A percentile compares a stretch with the other conserved stretches of the same genome.
Conservation (phyloP, 352 stramenopile species). For the Phytophthora pini region DNA sequence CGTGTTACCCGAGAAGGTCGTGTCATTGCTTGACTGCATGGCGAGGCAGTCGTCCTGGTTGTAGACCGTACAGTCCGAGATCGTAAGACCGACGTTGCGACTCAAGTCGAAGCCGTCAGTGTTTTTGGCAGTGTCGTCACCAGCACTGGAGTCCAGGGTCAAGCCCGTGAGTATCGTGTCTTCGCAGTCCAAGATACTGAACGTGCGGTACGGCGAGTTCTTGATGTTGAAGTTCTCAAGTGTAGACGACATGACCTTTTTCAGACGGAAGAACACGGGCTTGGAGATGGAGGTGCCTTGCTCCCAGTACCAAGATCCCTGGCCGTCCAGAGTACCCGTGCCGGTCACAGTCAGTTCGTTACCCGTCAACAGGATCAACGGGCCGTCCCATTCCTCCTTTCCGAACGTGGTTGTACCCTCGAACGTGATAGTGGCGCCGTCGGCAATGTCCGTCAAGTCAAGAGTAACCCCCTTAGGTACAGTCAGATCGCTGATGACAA, state of each 20-base stretch:
- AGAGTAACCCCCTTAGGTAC: conserved; percentile 5
- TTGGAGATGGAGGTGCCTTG: conserved; percentile 26
- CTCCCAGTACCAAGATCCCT: conserved; percentile 43
- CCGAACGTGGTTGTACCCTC: conserved; percentile 45
- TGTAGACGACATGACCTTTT: conserved; percentile 12
- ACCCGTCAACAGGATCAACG: conserved; percentile 16
- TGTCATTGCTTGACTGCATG: neutral
- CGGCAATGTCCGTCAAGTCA: conserved; percentile 28
- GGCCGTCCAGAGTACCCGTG: conserved; percentile 33
- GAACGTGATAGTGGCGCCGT: conserved; percentile 14
- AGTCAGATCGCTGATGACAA: conserved; percentile 18
- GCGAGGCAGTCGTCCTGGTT: neutral
- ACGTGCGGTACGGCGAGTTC: conserved; percentile 27
- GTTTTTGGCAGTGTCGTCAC: conserved; percentile 8
- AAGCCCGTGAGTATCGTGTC: conserved; percentile 15
- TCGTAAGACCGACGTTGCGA: conserved; percentile 14
- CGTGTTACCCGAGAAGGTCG: conserved; percentile 5
- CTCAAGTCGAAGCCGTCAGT: conserved; percentile 16
- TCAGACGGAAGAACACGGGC: conserved; percentile 15
- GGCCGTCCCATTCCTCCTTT: conserved; percentile 29
- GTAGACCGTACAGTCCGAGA: conserved; percentile 12
- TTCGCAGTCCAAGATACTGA: conserved; percentile 29
- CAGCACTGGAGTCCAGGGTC: conserved; percentile 9
- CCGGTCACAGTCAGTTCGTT: conserved; percentile 4
- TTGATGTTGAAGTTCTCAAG: conserved; percentile 36